These are phyloP conservation scores for Diutina ranongensis DNA, from an alignment of 1,139 yeast species.

Conservation along the genomic window DNA sequence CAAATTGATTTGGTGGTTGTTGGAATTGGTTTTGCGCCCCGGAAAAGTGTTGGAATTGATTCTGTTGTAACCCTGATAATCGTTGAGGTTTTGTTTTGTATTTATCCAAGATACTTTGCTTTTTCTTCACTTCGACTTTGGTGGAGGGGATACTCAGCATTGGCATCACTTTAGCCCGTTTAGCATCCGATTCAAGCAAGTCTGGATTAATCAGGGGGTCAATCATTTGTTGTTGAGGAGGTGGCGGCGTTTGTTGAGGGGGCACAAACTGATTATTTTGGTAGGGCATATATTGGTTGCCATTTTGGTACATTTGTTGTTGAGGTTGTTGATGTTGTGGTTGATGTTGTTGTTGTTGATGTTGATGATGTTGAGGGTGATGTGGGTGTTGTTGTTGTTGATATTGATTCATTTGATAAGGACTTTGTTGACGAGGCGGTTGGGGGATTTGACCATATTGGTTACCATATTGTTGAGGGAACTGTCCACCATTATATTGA, in stretches of 20 bases:
- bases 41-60: slow-evolving; percentile 12
- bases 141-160: slow-evolving; percentile 23
- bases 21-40: slow-evolving; percentile 4
- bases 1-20: not conserved
- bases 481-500: not conserved
- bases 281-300: slow-evolving; percentile 22
- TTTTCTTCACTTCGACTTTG: slow-evolving; percentile 43
- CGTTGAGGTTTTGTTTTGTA: slow-evolving; percentile 20
- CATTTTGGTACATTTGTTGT: slow-evolving; percentile 15
- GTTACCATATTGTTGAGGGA: slow-evolving; percentile 2
- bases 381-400: not conserved
- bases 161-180: slow-evolving; percentile 6
- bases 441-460: not conserved
- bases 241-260: slow-evolving; percentile 12
- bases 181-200: slow-evolving; percentile 8
- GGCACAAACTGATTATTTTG: slow-evolving; percentile 10
- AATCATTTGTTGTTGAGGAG: slow-evolving; percentile 9
- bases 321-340: not conserved
- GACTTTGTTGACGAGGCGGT: not conserved
- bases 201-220: slow-evolving; percentile 15
- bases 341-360: not conserved
- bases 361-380: not conserved
- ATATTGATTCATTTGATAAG: not conserved
- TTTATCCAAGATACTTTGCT: slow-evolving; percentile 42
- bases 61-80: slow-evolving; percentile 12